Percentiles rank a stretch among this genome's conserved stretches.
phyloP scores from a whole-genome alignment of 805 yeast species.

The Cyberlindnera sargentensis region DNA sequence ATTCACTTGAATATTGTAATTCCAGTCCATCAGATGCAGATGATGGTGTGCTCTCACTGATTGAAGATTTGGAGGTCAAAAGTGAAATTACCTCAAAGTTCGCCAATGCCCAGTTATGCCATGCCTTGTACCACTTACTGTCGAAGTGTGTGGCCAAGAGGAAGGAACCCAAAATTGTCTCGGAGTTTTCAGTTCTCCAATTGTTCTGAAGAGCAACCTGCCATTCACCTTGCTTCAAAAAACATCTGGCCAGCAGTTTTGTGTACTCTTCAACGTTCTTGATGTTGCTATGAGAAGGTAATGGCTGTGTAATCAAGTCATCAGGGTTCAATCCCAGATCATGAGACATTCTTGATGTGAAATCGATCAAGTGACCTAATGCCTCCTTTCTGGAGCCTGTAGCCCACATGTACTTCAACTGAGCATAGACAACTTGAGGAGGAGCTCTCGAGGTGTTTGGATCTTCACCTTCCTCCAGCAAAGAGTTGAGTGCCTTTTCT shows the following conservation, averaged over 20 bases:
- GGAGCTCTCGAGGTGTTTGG: slow-evolving; percentile 72
- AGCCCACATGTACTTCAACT: slow-evolving; percentile 95
- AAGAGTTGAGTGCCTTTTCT: slow-evolving; percentile 77
- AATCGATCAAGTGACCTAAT: slow-evolving; percentile 74
- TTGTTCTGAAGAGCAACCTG: slow-evolving; percentile 71
- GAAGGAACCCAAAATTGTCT: slow-evolving; percentile 85
- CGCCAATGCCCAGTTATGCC: slow-evolving; percentile 99
- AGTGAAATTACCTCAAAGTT: slow-evolving; percentile 90
- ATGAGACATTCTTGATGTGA: slow-evolving; percentile 83
- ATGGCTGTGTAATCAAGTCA: slow-evolving; percentile 79
- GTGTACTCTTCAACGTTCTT: slow-evolving; percentile 80
- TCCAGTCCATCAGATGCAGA: slow-evolving; percentile 12
- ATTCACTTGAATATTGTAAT: slow-evolving; percentile 36
- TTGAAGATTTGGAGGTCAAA: slow-evolving; percentile 30
- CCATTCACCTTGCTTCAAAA: slow-evolving; percentile 98
- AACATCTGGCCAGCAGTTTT: slow-evolving; percentile 82
- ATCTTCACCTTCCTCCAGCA: slow-evolving; percentile 63
- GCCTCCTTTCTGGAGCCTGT: slow-evolving; percentile 87
- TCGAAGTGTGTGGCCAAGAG: slow-evolving; percentile 93
- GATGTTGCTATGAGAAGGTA: slow-evolving; percentile 53
- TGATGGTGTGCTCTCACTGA: slow-evolving; percentile 24
- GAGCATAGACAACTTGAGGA: slow-evolving; percentile 96
- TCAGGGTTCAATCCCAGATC: slow-evolving; percentile 84
- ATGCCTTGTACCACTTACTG: slow-evolving; percentile 91
- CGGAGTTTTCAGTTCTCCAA: slow-evolving; percentile 76